Evolutionary conservation across 1,284 basidiomycete species (phyloP), one percentile per base, ranked within the genome.

Genomic region (Puccinia horiana): DNA sequence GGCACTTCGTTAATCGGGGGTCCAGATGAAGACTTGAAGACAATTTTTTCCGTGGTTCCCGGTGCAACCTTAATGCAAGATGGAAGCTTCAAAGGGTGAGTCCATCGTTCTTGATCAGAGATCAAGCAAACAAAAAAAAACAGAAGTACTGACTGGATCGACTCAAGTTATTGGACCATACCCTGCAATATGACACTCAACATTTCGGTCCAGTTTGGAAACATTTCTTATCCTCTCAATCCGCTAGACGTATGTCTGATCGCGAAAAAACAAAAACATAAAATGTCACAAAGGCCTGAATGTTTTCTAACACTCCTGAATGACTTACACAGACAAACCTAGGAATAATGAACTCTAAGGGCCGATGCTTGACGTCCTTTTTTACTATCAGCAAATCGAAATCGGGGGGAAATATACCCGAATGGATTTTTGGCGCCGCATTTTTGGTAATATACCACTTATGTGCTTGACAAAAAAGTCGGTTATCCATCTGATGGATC

Each of bases 341-440:
- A 35, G 81, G 81, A 32, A 82, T 44, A 76, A 54, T 76, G 29
- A n/a, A 74, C 18, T 20, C 11, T 23, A 42, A 37, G 2, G 37
- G 20, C 32, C 72, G 52, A 42, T 82, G 81, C 40, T 29, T 82
- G 42, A 82, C 81, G 26, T 65, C 81, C 11, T 82, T 82, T 76
- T 82, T 82, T 49, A 76, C 73, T 0, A 82, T 82, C 37, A 29
- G 2, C 14, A 82, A 82, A 56, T 75, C 81, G n/a, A 67, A 42
- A 18, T 40, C 72, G 11, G 73, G 73, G 3, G 44, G 61, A 12
- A 67, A 26, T 14, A 58, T 82, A 56, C 81, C 81, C 1, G 73
- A 44, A 82, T 82, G 81, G 81, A 82, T 82, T 42, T 82, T 82
- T 56, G 81, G 81, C 2, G 81, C 73, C 23, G 81, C 81, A 16